Conservation (phyloP, 1,284 basidiomycete species). For the Phellinidium pouzarii region DNA sequence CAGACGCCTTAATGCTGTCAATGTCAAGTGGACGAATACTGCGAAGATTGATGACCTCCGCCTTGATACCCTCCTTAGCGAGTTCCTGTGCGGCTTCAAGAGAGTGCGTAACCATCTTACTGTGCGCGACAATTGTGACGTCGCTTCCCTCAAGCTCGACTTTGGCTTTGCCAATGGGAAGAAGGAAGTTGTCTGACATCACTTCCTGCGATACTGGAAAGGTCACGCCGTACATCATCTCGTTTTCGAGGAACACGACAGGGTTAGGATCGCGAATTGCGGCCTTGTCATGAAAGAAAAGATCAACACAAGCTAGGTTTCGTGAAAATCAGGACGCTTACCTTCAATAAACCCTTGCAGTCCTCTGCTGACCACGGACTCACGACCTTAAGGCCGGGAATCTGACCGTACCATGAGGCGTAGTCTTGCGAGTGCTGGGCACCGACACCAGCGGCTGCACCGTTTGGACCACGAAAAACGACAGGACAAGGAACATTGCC, state of each 20-base stretch:
- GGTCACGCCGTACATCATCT: slow-evolving; percentile 95
- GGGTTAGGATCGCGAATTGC: slow-evolving; percentile 99
- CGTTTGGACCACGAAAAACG: slow-evolving; percentile 99
- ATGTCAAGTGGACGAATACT: slow-evolving; percentile 95
- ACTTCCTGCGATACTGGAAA: slow-evolving; percentile 96
- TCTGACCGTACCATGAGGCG: slow-evolving; percentile 84
- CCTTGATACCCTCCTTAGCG: slow-evolving; percentile 94
- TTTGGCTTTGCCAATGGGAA: slow-evolving; percentile 98
- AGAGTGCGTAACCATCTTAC: slow-evolving; percentile 90
- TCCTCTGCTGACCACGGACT: slow-evolving; percentile 97
- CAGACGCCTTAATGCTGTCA: slow-evolving; percentile 89
- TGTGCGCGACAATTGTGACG: slow-evolving; percentile 95
- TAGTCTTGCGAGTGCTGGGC: slow-evolving; percentile 94
- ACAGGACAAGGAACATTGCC: slow-evolving; percentile 97
- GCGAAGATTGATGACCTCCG: slow-evolving; percentile 97
- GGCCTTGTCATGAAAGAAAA: slow-evolving; percentile 41
- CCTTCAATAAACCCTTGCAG: slow-evolving; percentile 97
- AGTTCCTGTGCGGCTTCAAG: slow-evolving; percentile 90
- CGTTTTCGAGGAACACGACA: slow-evolving; percentile 98
- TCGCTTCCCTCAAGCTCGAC: slow-evolving; percentile 91
- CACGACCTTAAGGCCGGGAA: slow-evolving; percentile 94
- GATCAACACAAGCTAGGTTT: background rate
- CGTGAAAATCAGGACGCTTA: slow-evolving; percentile 26
- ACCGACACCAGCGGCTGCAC: slow-evolving; percentile 93
- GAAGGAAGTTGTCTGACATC: slow-evolving; percentile 89